Conservation (phyloP, 768 basidiomycete species). For the Xerocomus potaroensis region DNA sequence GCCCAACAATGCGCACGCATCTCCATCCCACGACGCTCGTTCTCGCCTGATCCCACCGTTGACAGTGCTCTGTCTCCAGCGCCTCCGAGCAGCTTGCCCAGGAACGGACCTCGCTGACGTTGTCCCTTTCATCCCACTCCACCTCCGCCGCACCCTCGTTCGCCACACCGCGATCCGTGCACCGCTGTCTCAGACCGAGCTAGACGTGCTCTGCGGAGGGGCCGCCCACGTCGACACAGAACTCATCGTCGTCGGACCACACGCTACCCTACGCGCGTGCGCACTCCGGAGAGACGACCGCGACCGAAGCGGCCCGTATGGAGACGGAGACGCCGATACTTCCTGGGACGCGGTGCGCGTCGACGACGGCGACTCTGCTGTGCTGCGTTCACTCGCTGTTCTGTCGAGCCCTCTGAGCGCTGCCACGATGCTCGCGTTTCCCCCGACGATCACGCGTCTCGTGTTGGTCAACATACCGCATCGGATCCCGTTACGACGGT, state of each 20-base stretch:
- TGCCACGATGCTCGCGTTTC: conserved; percentile 47
- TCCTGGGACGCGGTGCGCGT: conserved; percentile 40
- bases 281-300: conserved; percentile 32
- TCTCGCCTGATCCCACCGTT: conserved; percentile 43
- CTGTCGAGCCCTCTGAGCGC: conserved; percentile 45
- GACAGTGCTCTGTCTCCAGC: conserved; percentile 52
- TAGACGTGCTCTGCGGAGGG: conserved; percentile 47
- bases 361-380: conserved; percentile 30
- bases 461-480: conserved; percentile 50
- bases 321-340: background rate
- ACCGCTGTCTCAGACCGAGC: conserved; percentile 48
- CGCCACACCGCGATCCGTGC: conserved; percentile 54
- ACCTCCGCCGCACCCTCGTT: conserved; percentile 56
- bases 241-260: conserved; percentile 57
- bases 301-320: background rate
- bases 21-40: conserved; percentile 19
- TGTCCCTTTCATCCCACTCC: conserved; percentile 49
- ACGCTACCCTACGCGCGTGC: conserved; percentile 40
- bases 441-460: conserved; percentile 61
- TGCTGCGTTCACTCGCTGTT: conserved; percentile 47
- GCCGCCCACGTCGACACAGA: conserved; percentile 60
- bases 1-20: too few relatives aligned
- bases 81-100: conserved; percentile 39
- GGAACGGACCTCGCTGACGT: conserved; percentile 45
- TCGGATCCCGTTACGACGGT: conserved; percentile 49